These are phyloP conservation scores for Juglanconis sp. DNA, from an alignment of 2,329 filamentous ascomycete genomes.

Conservation along the genomic window DNA sequence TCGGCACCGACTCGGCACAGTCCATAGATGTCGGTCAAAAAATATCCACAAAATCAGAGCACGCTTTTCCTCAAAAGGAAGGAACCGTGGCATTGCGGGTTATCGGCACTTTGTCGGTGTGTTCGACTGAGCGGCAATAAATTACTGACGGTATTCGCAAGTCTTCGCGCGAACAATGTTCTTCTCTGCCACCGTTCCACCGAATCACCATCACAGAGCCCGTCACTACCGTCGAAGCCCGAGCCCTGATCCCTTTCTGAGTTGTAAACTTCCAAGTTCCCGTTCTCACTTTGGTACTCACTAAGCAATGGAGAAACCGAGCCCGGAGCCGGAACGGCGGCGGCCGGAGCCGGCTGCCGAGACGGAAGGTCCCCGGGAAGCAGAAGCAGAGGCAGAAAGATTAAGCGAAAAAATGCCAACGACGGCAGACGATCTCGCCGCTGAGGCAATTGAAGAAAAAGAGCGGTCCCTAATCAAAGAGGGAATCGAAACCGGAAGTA, in stretches of 20 bases:
- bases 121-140: too few species aligned
- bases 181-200: not conserved
- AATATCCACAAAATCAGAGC: not conserved
- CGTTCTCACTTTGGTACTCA: not conserved
- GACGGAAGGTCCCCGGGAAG: not conserved
- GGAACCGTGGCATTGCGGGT: not conserved
- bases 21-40: not conserved
- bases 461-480: not conserved
- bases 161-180: not conserved
- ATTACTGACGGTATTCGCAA: too few species aligned
- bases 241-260: not conserved
- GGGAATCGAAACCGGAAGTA: not conserved
- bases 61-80: not conserved
- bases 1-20: constrained; percentile 3
- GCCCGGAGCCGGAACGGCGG: not conserved
- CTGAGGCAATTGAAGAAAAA: not conserved
- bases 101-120: not conserved
- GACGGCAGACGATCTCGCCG: not conserved
- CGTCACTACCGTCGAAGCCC: not conserved
- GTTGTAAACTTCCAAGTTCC: not conserved
- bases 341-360: not conserved
- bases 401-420: not conserved
- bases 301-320: not conserved
- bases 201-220: not conserved
- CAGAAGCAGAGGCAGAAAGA: not conserved